phyloP scores from a whole-genome alignment of 257 asterid genomes.

The Fraxinus excelsior region DNA sequence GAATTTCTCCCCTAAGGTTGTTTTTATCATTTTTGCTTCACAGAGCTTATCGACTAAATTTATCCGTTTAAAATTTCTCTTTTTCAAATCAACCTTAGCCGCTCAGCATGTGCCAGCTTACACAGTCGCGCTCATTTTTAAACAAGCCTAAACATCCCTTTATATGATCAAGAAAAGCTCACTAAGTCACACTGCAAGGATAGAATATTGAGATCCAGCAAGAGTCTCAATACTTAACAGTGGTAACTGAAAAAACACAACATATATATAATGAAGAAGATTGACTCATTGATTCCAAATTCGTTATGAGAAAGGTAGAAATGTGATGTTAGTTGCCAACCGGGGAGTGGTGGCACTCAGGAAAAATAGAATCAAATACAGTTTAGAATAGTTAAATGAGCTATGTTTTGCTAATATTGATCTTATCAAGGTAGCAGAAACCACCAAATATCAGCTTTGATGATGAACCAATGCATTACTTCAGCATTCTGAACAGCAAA shows the following conservation, averaged over 20 bases:
- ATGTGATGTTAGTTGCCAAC: not conserved
- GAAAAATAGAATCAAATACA: not conserved
- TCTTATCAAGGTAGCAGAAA: not conserved
- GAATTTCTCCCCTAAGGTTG: not conserved
- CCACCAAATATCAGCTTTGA: constrained; percentile 1
- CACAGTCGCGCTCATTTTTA: not conserved
- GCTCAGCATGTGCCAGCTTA: not conserved
- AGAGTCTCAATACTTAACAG: no score
- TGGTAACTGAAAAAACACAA: not conserved
- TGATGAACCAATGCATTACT: not conserved
- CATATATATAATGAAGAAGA: no score
- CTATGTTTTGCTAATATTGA: not conserved
- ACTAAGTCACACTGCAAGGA: no score
- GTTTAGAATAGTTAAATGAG: not conserved
- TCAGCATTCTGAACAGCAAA: not conserved
- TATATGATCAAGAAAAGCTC: not conserved
- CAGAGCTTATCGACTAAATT: not conserved
- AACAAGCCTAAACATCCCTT: not conserved
- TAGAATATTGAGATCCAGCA: no score
- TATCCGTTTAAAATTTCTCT: not conserved
- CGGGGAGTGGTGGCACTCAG: no score
- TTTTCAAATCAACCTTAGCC: not conserved
- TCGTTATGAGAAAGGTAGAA: not conserved
- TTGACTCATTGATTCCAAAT: no score
- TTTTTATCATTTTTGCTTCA: not conserved